A percentile compares a stretch with the other conserved stretches of the same genome.
These are phyloP conservation scores for Bacidia gigantensis DNA, from an alignment of 495 filamentous ascomycete genomes.

Conservation along the genomic window DNA sequence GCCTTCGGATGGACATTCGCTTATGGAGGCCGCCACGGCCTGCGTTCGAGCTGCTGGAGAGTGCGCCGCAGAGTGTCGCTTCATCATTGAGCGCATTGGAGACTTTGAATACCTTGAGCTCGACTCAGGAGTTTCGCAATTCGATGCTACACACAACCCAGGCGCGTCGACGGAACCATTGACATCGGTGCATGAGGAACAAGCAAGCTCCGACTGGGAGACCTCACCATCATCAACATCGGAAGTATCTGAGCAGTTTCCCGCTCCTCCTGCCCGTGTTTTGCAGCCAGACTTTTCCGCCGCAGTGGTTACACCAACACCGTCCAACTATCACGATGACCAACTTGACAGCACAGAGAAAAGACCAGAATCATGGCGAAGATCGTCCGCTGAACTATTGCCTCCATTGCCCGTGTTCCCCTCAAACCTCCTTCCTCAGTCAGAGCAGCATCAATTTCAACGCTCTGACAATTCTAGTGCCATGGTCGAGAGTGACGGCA, in stretches of 20 bases:
- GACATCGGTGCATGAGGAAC: neutral
- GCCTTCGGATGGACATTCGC: conserved; percentile 61
- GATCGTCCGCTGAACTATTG: conserved; percentile 17
- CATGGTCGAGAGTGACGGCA: neutral
- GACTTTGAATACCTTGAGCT: conserved; percentile 75
- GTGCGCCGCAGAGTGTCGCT: conserved; percentile 71
- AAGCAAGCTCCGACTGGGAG: neutral
- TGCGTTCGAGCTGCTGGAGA: conserved; percentile 86
- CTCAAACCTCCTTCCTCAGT: conserved; percentile 14
- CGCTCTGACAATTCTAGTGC: too few species aligned
- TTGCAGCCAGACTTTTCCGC: neutral
- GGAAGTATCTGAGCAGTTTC: neutral
- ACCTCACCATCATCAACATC: neutral
- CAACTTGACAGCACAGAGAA: neutral
- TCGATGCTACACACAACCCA: conserved; percentile 1
- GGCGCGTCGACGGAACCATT: neutral
- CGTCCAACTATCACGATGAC: neutral
- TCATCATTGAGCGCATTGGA: conserved; percentile 78
- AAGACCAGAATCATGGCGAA: neutral
- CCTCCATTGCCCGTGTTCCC: conserved; percentile 22
- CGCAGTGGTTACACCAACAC: neutral
- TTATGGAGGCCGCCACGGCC: conserved; percentile 69
- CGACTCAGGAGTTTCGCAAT: conserved; percentile 29
- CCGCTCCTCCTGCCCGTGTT: neutral
- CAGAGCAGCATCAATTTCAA: neutral